These are phyloP conservation scores for Mangifera indica DNA, from an alignment of 345 rosid species.

Conservation along the genomic window DNA sequence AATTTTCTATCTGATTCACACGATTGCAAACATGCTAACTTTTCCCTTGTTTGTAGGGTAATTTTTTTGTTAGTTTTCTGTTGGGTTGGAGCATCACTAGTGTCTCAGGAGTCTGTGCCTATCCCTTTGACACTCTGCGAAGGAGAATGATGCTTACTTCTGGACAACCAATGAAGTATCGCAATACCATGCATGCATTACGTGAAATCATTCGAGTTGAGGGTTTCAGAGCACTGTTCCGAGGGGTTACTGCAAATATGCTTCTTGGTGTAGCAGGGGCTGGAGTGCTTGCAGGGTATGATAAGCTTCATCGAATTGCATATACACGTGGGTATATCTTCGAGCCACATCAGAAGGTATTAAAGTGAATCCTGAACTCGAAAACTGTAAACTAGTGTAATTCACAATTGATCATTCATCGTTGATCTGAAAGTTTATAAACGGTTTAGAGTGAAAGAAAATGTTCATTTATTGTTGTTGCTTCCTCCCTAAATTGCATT, in stretches of 20 bases:
- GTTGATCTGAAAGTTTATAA: not conserved
- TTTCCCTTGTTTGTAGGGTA: slow-evolving; percentile 51
- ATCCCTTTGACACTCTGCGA: slow-evolving; percentile 84
- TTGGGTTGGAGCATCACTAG: slow-evolving; percentile 94
- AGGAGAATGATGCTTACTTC: slow-evolving; percentile 98
- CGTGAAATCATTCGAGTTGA: slow-evolving; percentile 63
- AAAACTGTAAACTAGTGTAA: slow-evolving; percentile 4
- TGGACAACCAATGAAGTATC: slow-evolving; percentile 71
- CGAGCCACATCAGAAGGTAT: slow-evolving; percentile 33
- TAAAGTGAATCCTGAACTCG: slow-evolving; percentile 29
- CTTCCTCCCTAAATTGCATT: not conserved
- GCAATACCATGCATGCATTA: slow-evolving; percentile 54
- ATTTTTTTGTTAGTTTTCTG: slow-evolving; percentile 83
- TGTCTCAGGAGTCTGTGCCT: slow-evolving; percentile 80
- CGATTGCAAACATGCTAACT: not conserved
- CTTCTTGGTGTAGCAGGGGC: slow-evolving; percentile 96
- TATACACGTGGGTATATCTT: slow-evolving; percentile 37
- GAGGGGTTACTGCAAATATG: slow-evolving; percentile 91
- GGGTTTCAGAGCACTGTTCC: slow-evolving; percentile 65
- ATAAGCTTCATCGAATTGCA: slow-evolving; percentile 75
- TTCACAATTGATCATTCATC: not conserved
- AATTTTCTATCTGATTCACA: not conserved
- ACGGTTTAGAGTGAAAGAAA: not conserved
- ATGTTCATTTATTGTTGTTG: not conserved
- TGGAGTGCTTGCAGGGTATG: slow-evolving; percentile 89